These are phyloP conservation scores for Salix viminalis DNA, from an alignment of 345 rosid genomes.

Conservation along the genomic window DNA sequence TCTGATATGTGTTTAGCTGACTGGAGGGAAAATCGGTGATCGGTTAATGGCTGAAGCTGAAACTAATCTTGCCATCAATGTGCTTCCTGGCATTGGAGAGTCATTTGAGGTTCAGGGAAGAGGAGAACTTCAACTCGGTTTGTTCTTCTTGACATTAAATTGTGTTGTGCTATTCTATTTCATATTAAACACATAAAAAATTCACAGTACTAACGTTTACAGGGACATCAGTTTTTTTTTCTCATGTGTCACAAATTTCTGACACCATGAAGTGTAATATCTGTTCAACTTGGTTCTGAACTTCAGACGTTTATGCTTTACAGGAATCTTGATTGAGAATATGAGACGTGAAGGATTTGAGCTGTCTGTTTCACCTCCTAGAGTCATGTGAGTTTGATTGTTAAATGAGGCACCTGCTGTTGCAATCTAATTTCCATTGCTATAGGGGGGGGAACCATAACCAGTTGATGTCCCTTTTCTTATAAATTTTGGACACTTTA, in stretches of 20 bases:
- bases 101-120: conserved; percentile 96
- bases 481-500: background rate
- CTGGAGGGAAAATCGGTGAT: conserved; percentile 87
- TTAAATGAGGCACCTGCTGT: conserved; percentile 5
- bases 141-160: conserved; percentile 20
- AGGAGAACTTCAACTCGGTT: conserved; percentile 99
- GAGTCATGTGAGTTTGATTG: conserved; percentile 74
- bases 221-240: background rate
- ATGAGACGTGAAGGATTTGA: conserved; percentile 99
- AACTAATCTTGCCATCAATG: conserved; percentile 96
- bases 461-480: background rate
- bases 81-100: conserved; percentile 79
- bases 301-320: conserved; percentile 8
- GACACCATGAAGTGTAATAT: background rate
- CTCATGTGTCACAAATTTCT: background rate
- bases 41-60: conserved; percentile 91
- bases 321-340: conserved; percentile 97
- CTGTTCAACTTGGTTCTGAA: conserved; percentile 14
- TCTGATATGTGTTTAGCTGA: conserved; percentile 50
- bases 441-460: background rate
- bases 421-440: background rate
- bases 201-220: background rate
- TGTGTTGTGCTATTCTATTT: background rate
- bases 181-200: background rate
- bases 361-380: conserved; percentile 93